Base-by-base conservation (phyloP, 2,329 filamentous ascomycete genomes). In the Elsinoe fawcettii region DNA sequence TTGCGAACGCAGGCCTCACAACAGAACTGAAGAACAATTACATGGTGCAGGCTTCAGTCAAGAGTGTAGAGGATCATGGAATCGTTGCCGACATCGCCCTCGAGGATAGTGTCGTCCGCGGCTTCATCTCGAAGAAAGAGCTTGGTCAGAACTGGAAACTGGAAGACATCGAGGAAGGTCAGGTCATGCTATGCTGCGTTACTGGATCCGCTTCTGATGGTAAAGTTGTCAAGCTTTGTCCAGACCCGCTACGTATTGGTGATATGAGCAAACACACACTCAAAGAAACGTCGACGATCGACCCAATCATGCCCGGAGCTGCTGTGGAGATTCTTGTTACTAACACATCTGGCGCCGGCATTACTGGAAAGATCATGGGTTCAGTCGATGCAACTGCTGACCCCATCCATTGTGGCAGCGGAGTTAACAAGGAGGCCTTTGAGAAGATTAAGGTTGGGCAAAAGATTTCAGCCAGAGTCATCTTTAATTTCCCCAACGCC, bases 41-140 rank as follows among this genome's bases (percentile, higher is more conserved):
- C 62, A 90, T 88, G 46, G 76, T 97, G 18, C 95, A 97, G 79
- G 92, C 90, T 1, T 86, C 90, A 0, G 85, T 99, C 23, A 74
- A 81, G 53, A 99, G 92, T 71, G 86, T 95, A n/a, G 92, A 99
- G 71, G 95, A 99, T 65, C 91, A 96, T 67, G 93, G 93, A 60
- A 80, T 93, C 58, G 82, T 97, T 57, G 96, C 99, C 90, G 90
- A 96, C 64, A 74, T 97, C 36, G 90, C 90, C 16, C 76, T 97
- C 5, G 77, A 84, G 34, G 82, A 84, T 55, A 74, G 79, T 30
- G 79, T 82, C 36, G 70, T 91, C 55, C 85, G 84, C 61, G 93
- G 88, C 2, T 99, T 99, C 73, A 78, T 99, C 67, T 82, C 90
- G 4, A 87, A 86, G 60, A 90, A 87, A 67, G 90, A 96, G 68